Evolutionary conservation across 164 flowering plant genomes (phyloP), one percentile per base, ranked within the genome.

Genomic region (Macadamia tetraphylla): DNA sequence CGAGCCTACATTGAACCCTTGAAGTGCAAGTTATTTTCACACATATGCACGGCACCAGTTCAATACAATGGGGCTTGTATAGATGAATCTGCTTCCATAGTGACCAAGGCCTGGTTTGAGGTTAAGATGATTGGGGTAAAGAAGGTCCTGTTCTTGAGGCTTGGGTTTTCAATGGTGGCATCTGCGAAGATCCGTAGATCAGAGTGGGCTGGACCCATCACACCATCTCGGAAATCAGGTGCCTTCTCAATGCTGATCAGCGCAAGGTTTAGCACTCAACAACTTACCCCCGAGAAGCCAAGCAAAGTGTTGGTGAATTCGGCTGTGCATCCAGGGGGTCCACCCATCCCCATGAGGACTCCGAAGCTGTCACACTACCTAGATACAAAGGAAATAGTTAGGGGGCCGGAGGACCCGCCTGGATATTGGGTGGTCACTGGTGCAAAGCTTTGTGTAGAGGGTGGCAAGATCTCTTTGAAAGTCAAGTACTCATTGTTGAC

Each of bases 381-480:
- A 51, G 88, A 88, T 56, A 85, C 85, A 5, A 84, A 78, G 70
- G 97, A 91, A 67, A 86, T 79, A 83, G 80, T 83, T 51, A 76
- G 98, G 58, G 98, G 98, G 0, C 98, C 98, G 0, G 95, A 90
- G 76, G 85, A 88, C 58, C 67, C 69, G 7, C 98, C 97, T 6
- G 98, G 98, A 44, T 85, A 85, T 72, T 94, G 98, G 98, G 92
- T 90, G 70, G 91, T 91, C 32, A 87, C 96, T 1, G 98, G 98
- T 30, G 97, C 90, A 6, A 94, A 85, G 81, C 88, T 94, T 6
- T 80, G 84, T 42, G 83, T 88, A 1, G 94, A 86, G 62, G 81
- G 81, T 55, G 86, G 94, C 29, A 86, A 75, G 75, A 87, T 94
- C 66, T 73, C 90, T 29, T 52, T 94, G 62, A 87, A 81, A 78